phyloP scores from a whole-genome alignment of 495 filamentous ascomycete species.

The Aspergillus steynii region DNA sequence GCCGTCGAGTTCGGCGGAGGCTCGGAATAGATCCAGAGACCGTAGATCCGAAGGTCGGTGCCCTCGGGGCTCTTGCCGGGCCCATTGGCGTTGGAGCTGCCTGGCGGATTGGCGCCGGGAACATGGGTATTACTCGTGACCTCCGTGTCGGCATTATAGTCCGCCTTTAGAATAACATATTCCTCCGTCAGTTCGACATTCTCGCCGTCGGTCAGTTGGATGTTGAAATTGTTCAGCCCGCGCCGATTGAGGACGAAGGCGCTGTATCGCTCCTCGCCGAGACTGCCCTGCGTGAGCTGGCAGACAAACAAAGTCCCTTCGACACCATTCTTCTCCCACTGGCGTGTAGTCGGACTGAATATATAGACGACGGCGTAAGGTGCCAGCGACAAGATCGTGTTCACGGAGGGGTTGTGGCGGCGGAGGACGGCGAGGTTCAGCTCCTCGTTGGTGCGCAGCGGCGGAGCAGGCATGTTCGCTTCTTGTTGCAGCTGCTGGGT shows the following conservation, averaged over 20 bases:
- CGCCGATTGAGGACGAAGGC: constrained; percentile 64
- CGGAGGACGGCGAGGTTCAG: constrained; percentile 79
- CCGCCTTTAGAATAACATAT: constrained; percentile 58
- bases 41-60: constrained; percentile 46
- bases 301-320: constrained; percentile 86
- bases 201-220: constrained; percentile 49
- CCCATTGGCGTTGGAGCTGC: constrained; percentile 7
- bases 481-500: constrained; percentile 29
- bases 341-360: constrained; percentile 58
- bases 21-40: constrained; percentile 67
- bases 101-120: constrained; percentile 1
- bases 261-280: constrained; percentile 54
- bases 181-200: constrained; percentile 62
- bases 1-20: constrained; percentile 54
- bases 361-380: constrained; percentile 78
- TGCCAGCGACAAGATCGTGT: constrained; percentile 69
- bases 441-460: constrained; percentile 68
- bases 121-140: constrained; percentile 4
- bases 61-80: constrained; percentile 13
- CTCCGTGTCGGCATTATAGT: constrained; percentile 17
- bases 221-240: constrained; percentile 59
- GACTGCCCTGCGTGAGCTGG: constrained; percentile 47
- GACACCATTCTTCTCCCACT: constrained; percentile 76
- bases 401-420: constrained; percentile 69
- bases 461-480: constrained; percentile 34